These are phyloP conservation scores for Globisporangium cederbergense DNA, from an alignment of 352 stramenopile genomes.

Conservation along the genomic window DNA sequence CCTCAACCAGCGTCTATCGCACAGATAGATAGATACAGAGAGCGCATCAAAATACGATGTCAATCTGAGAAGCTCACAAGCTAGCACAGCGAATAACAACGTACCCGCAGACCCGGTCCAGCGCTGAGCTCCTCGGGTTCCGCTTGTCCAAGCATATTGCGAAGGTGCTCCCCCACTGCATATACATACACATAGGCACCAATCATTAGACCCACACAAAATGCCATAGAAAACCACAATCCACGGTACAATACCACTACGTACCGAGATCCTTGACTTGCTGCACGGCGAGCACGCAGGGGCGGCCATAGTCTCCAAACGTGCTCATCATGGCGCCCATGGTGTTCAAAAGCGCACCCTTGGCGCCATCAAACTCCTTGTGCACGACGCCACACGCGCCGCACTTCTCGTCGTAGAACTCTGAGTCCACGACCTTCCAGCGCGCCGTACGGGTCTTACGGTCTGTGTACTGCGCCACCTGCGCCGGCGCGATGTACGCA, in stretches of 20 bases:
- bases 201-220: background rate
- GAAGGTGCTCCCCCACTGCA: constrained; percentile 57
- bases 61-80: constrained; percentile 2
- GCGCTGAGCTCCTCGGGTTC: constrained; percentile 40
- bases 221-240: background rate
- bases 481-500: constrained; percentile 48
- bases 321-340: constrained; percentile 84
- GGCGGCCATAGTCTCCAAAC: constrained; percentile 62
- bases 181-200: constrained; percentile 3
- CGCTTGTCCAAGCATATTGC: constrained; percentile 30
- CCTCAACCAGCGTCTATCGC: constrained; percentile 59
- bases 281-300: constrained; percentile 57
- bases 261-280: constrained; percentile 51
- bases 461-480: constrained; percentile 51
- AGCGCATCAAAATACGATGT: background rate
- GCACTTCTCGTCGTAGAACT: constrained; percentile 68
- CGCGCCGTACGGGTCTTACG: constrained; percentile 41
- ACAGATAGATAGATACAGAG: constrained; percentile 5
- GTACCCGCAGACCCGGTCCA: constrained; percentile 46
- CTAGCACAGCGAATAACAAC: constrained; percentile 5
- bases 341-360: constrained; percentile 46
- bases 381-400: constrained; percentile 51
- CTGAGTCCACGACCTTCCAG: constrained; percentile 68
- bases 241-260: background rate
- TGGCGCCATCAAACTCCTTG: constrained; percentile 34